Conservation (phyloP, 306 rosid species). For the Sicyos baderoa region DNA sequence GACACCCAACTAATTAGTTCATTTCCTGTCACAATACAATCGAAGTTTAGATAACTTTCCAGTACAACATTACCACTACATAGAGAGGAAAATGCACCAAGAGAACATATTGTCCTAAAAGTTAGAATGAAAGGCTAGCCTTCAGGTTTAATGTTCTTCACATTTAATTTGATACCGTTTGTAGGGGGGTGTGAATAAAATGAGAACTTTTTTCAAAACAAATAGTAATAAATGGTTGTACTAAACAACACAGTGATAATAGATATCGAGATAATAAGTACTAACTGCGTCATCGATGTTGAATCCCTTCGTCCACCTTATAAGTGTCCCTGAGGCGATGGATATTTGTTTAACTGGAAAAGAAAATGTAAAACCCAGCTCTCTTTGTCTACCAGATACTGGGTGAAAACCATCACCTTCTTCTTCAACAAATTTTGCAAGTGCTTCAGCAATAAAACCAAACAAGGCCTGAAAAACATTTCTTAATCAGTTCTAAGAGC, state of each 20-base stretch:
- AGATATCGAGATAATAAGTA: conserved; percentile 26
- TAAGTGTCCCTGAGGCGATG: conserved; percentile 74
- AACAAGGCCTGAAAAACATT: conserved; percentile 60
- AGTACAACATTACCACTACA: background rate
- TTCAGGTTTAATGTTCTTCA: background rate
- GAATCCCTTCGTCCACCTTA: conserved; percentile 97
- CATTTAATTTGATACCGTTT: background rate
- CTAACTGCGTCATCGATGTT: conserved; percentile 57
- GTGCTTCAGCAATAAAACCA: conserved; percentile 72
- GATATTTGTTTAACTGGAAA: conserved; percentile 86
- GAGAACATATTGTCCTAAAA: background rate
- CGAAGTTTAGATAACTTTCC: background rate
- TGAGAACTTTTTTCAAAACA: background rate
- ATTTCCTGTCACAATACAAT: background rate
- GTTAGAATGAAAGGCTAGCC: background rate
- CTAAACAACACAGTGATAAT: conserved; percentile 15
- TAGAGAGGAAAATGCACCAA: background rate
- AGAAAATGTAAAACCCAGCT: conserved; percentile 95
- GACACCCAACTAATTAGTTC: background rate
- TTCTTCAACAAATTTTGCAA: conserved; percentile 60
- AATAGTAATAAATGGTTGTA: background rate
- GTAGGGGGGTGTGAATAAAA: background rate
- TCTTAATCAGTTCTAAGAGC: conserved; percentile 19
- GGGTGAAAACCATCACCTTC: conserved; percentile 81
- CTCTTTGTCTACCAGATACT: conserved; percentile 83